These are phyloP conservation scores for Scedosporium aurantiacum DNA, from an alignment of 2,329 filamentous ascomycete genomes.

Conservation along the genomic window DNA sequence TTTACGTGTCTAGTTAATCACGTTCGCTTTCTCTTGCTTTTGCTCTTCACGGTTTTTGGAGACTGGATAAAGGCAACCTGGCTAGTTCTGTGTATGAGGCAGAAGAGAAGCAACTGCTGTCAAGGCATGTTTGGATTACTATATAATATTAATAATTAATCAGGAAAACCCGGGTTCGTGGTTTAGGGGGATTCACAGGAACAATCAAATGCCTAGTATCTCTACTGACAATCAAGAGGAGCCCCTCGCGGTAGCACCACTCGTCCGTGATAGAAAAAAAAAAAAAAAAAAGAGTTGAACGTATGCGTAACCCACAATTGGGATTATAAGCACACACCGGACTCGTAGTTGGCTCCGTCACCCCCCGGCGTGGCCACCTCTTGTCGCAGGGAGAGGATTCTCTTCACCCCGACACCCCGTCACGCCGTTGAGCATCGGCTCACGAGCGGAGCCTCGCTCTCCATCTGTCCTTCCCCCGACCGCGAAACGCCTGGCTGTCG, in stretches of 20 bases:
- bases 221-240: neutral
- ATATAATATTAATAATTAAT: slow-evolving; percentile 7
- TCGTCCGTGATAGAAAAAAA: too few relatives aligned
- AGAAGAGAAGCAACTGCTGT: neutral
- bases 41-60: neutral
- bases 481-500: neutral
- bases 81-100: too few relatives aligned
- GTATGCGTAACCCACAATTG: neutral
- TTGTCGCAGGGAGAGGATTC: too few relatives aligned
- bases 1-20: neutral
- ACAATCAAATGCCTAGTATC: neutral
- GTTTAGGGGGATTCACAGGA: neutral
- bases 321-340: neutral
- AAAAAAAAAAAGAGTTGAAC: too few relatives aligned
- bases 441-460: neutral
- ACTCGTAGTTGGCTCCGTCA: too few relatives aligned
- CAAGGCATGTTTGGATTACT: slow-evolving; percentile 3
- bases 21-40: neutral
- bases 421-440: neutral
- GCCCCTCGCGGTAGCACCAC: too few relatives aligned
- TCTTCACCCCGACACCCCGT: neutral
- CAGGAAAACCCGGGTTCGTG: neutral
- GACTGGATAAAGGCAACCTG: neutral
- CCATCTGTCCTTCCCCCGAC: neutral
- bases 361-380: too few relatives aligned